Percentiles rank a stretch among this genome's conserved stretches.
Evolutionary conservation across 208 protist species (phyloP).

Genomic region (Willaertia magna): DNA sequence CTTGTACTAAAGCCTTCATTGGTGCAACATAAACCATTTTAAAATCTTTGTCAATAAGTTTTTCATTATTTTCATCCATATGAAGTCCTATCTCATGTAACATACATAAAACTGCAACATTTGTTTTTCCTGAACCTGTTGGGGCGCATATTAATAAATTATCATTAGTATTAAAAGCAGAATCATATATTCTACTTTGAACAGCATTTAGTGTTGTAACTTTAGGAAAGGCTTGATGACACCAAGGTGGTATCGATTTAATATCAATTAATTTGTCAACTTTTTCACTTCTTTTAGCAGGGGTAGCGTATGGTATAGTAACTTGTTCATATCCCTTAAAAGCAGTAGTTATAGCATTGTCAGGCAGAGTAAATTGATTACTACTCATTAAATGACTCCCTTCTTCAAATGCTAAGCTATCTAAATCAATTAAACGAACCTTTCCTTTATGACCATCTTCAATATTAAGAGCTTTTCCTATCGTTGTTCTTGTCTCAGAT

Average conservation of each 20-base stretch:
- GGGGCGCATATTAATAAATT: constrained; percentile 97
- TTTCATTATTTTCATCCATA: constrained; percentile 7
- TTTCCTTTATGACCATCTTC: constrained; percentile 1
- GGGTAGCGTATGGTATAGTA: constrained; percentile 40
- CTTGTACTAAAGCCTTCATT: constrained; percentile 99
- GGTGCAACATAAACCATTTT: constrained; percentile 99
- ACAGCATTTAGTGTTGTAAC: constrained; percentile 80
- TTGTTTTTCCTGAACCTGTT: constrained; percentile 99
- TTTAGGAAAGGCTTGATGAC: constrained; percentile 42
- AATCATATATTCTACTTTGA: constrained; percentile 82
- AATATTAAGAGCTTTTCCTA: not conserved
- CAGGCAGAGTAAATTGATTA: constrained; percentile 45
- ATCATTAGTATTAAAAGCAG: constrained; percentile 74
- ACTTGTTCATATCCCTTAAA: constrained; percentile 41
- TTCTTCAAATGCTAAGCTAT: constrained; percentile 56
- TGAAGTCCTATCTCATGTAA: constrained; percentile 71
- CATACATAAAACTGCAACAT: constrained; percentile 97
- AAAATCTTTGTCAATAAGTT: constrained; percentile 40
- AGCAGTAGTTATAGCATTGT: constrained; percentile 18
- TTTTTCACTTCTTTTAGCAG: constrained; percentile 18
- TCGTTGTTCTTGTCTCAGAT: not conserved
- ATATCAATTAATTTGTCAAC: constrained; percentile 49
- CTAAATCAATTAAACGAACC: constrained; percentile 48
- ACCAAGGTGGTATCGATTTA: constrained; percentile 56
- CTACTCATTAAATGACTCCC: constrained; percentile 73